Evolutionary conservation across 2,329 filamentous ascomycete genomes (phyloP), one percentile per base, ranked within the genome.

Genomic region (Incumbomyces delicatus): DNA sequence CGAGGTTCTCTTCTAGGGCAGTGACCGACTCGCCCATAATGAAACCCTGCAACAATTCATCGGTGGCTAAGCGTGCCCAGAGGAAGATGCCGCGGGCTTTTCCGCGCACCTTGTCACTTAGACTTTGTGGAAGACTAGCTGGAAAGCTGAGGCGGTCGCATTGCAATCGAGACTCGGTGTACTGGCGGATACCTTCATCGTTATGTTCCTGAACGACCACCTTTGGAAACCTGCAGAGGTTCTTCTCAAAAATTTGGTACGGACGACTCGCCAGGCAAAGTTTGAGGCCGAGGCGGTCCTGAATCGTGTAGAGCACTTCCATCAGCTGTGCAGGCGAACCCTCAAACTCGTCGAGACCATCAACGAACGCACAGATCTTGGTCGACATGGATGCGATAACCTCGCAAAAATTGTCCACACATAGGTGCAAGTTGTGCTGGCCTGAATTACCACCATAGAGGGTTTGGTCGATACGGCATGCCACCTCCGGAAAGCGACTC

Each of bases 61-160:
- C 32, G 5, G 35, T 36, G 6, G 40, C 47, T 6, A 51, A 41
- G 4, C 31, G n/a, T 11, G 48, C 47, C 49, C 49, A 51, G 2
- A 51, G 42, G 22, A 51, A 51, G n/a, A 51, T 47, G 6, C 49
- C 49, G n/a, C 29, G 32, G 11, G 46, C 16, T 41, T 43, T 43
- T 14, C 39, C 30, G 4, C 34, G 14, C 22, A 51, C 34, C 11
- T 32, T 22, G n/a, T 42, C 31, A 31, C 34, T 45, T 8, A 40
- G 34, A 14, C 20, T 7, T 14, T 43, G 12, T 39, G 37, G 30
- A 17, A 43, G 27, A 34, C 29, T 34, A 33, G 41, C 14, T 16
- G n/a, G 41, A 14, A 34, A n/a, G 13, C n/a, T 27, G 18, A 41
- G 12, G 8, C 41, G 27, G 16, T 30, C 33, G 17, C 27, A 16